Evolutionary conservation across 78 protist species (phyloP).

Genomic region (Tieghemostelium lacteum): DNA sequence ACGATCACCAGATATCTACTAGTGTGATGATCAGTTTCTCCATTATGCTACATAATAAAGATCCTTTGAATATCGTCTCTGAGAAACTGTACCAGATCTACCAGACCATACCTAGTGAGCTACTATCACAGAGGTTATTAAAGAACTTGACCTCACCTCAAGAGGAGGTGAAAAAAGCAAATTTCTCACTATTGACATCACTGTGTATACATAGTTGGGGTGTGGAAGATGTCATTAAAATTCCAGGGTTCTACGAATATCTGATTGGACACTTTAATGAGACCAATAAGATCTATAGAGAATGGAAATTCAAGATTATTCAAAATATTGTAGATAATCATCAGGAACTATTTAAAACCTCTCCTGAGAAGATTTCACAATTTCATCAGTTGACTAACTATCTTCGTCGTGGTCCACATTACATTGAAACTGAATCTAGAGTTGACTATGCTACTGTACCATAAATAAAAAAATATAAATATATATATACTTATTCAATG

Average conservation of each 20-base stretch:
- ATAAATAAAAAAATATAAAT: not conserved
- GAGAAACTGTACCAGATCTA: conserved; percentile 11
- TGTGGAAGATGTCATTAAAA: conserved; percentile 1
- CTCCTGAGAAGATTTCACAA: conserved; percentile 14
- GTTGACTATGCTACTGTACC: conserved; percentile 28
- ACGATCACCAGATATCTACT: not conserved
- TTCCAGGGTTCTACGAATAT: conserved; percentile 59
- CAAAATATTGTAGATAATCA: conserved; percentile 37
- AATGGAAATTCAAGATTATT: conserved; percentile 60
- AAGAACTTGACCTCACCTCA: conserved; percentile 26
- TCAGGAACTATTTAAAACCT: not conserved
- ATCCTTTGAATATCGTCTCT: not conserved
- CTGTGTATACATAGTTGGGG: conserved; percentile 64
- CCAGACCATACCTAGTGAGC: not conserved
- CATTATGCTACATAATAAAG: conserved; percentile 16
- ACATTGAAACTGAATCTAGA: conserved; percentile 35
- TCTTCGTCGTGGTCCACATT: conserved; percentile 18
- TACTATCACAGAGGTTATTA: not conserved
- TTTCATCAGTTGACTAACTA: conserved; percentile 30
- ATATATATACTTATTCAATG: not conserved
- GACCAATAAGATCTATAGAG: conserved; percentile 14
- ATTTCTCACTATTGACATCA: not conserved
- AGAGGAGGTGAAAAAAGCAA: conserved; percentile 34
- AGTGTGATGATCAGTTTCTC: not conserved
- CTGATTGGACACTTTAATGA: conserved; percentile 10